Evolutionary conservation across 2,329 filamentous ascomycete genomes (phyloP).

Genomic region (Trichoderma asperellum): DNA sequence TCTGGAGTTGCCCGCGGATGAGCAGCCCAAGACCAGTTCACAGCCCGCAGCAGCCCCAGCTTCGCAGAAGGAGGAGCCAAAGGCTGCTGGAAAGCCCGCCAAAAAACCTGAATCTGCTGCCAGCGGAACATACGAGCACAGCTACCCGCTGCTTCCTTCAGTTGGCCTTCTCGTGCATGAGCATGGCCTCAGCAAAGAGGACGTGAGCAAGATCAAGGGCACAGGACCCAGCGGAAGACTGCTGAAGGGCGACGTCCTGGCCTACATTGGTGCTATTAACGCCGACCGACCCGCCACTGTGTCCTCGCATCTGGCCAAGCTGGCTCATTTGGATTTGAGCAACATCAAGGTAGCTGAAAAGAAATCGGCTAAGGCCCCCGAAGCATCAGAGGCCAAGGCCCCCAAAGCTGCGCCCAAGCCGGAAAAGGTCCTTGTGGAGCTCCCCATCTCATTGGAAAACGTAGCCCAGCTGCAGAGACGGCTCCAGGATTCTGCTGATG

Average conservation of each 20-base stretch:
- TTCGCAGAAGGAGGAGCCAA: constrained; percentile 37
- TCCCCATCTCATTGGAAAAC: constrained; percentile 77
- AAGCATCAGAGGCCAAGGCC: constrained; percentile 46
- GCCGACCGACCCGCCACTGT: constrained; percentile 71
- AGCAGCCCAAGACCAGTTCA: constrained; percentile 46
- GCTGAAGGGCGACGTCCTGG: constrained; percentile 93
- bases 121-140: constrained; percentile 64
- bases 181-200: constrained; percentile 74
- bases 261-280: constrained; percentile 80
- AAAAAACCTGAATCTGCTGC: constrained; percentile 37
- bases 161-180: constrained; percentile 80
- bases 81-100: constrained; percentile 35
- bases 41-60: constrained; percentile 24
- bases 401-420: constrained; percentile 52
- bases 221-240: constrained; percentile 87
- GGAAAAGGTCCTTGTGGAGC: constrained; percentile 62
- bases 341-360: constrained; percentile 82
- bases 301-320: constrained; percentile 72
- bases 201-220: constrained; percentile 79
- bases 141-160: constrained; percentile 78
- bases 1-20: constrained; percentile 75
- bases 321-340: constrained; percentile 85
- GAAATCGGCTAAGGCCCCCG: constrained; percentile 47
- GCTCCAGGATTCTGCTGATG: constrained; percentile 75
- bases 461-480: constrained; percentile 81